Conservation (phyloP, 2,329 filamentous ascomycete species). For the Ambrosiella beaveri region DNA sequence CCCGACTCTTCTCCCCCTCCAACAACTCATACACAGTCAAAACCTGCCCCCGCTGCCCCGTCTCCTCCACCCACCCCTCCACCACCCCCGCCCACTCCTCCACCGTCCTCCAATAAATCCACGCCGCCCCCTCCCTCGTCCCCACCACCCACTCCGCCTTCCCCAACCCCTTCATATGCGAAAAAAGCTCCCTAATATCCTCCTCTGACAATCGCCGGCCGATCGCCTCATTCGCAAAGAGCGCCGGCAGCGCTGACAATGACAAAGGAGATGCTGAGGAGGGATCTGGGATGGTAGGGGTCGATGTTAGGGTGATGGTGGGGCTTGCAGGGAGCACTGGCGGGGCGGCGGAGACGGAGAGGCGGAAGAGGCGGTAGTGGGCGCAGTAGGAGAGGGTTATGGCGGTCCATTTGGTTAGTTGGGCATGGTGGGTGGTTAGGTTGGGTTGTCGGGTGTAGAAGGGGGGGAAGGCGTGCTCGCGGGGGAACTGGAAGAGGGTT, state of each 20-base stretch:
- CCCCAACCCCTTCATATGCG: conserved; percentile 41
- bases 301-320: conserved; percentile 45
- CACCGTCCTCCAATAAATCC: conserved; percentile 69
- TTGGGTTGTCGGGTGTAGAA: conserved; percentile 75
- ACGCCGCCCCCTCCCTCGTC: conserved; percentile 30
- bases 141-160: conserved; percentile 38
- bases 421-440: conserved; percentile 52
- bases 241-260: conserved; percentile 22
- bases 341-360: conserved; percentile 34
- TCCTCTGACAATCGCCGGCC: conserved; percentile 31
- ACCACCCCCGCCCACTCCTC: conserved; percentile 80
- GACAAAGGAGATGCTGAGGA: no score
- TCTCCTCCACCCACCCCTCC: conserved; percentile 69
- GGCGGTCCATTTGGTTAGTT: conserved; percentile 70
- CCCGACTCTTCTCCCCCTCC: conserved; percentile 64
- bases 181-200: conserved; percentile 40
- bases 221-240: conserved; percentile 42
- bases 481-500: conserved; percentile 36
- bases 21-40: conserved; percentile 83
- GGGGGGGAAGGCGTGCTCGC: conserved; percentile 59
- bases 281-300: not conserved
- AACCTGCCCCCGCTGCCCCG: conserved; percentile 74
- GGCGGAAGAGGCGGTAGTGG: conserved; percentile 57
- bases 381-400: conserved; percentile 74
- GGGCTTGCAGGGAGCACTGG: conserved; percentile 21